These are phyloP conservation scores for Yarrowia hollandica DNA, from an alignment of 805 yeast species.

Conservation along the genomic window DNA sequence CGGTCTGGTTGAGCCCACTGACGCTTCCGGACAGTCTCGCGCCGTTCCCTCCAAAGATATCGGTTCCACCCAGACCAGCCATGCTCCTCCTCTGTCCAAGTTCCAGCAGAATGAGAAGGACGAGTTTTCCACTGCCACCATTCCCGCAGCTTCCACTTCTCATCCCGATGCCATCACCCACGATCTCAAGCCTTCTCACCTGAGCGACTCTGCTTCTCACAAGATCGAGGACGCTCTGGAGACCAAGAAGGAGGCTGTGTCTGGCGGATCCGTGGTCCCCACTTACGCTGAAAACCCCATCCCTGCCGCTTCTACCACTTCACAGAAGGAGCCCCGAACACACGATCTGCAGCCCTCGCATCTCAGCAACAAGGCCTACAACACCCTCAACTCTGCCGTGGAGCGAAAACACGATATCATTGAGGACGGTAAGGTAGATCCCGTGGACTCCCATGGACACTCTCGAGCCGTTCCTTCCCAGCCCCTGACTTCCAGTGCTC, in stretches of 20 bases:
- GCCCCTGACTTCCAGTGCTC: not conserved
- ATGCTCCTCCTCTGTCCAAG: not conserved
- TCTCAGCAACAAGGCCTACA: not conserved
- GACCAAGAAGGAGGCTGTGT: conserved; percentile 13
- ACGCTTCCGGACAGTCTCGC: conserved; percentile 8
- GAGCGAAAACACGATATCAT: conserved; percentile 6
- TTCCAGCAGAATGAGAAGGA: conserved; percentile 1
- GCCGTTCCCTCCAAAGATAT: conserved; percentile 1
- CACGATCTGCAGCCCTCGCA: conserved; percentile 16
- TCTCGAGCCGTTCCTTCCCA: not conserved
- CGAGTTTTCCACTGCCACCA: not conserved
- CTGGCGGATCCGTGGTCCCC: not conserved
- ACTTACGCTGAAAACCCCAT: conserved; percentile 2
- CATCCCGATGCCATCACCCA: not conserved
- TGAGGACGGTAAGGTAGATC: conserved; percentile 1
- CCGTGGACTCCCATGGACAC: not conserved
- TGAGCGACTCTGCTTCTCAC: not conserved
- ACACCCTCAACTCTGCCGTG: not conserved
- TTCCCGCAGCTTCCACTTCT: not conserved
- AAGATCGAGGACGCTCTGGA: conserved; percentile 3
- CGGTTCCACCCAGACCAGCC: not conserved
- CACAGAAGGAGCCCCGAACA: not conserved
- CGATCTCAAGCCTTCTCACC: conserved; percentile 3
- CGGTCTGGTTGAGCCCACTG: conserved; percentile 10
- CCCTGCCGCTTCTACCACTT: conserved; percentile 1